Evolutionary conservation across 2,329 filamentous ascomycete species (phyloP).

Genomic region (Chrysoporthe deuterocubensis): DNA sequence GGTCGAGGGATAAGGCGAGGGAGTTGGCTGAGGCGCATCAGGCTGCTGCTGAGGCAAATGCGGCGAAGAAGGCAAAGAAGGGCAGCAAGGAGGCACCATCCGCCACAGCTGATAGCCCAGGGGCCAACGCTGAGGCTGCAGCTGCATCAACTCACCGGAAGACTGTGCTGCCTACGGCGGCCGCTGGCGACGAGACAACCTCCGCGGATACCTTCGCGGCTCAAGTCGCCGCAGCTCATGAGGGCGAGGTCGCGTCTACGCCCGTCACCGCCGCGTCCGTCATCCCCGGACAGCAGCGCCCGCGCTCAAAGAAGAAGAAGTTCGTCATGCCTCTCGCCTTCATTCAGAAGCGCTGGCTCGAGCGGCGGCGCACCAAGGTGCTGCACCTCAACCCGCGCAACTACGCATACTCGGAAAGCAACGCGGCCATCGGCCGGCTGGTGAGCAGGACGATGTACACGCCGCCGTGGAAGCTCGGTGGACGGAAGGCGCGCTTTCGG

Average conservation of each 20-base stretch:
- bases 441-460: slow-evolving; percentile 54
- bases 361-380: slow-evolving; percentile 45
- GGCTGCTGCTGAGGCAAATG: slow-evolving; percentile 15
- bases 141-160: not conserved
- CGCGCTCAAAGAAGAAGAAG: slow-evolving; percentile 21
- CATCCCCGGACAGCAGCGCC: slow-evolving; percentile 7
- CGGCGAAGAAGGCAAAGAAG: slow-evolving; percentile 5
- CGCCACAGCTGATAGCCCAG: not conserved
- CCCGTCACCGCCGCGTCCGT: no score
- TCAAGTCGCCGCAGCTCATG: not conserved
- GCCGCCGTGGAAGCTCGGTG: slow-evolving; percentile 53
- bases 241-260: not conserved
- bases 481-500: slow-evolving; percentile 54
- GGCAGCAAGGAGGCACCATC: not conserved
- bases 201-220: not conserved
- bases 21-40: slow-evolving; percentile 27
- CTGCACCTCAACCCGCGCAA: slow-evolving; percentile 52
- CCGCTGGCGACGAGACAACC: not conserved
- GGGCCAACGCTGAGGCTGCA: not conserved
- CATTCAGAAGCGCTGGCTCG: slow-evolving; percentile 29
- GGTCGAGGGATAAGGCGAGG: slow-evolving; percentile 30
- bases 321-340: slow-evolving; percentile 21
- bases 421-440: slow-evolving; percentile 61
- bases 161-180: not conserved
- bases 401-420: slow-evolving; percentile 65